A percentile compares a stretch with the other conserved stretches of the same genome.
These are phyloP conservation scores for Pseudogymnoascus sp. DNA, from an alignment of 2,329 filamentous ascomycete genomes.

Conservation along the genomic window DNA sequence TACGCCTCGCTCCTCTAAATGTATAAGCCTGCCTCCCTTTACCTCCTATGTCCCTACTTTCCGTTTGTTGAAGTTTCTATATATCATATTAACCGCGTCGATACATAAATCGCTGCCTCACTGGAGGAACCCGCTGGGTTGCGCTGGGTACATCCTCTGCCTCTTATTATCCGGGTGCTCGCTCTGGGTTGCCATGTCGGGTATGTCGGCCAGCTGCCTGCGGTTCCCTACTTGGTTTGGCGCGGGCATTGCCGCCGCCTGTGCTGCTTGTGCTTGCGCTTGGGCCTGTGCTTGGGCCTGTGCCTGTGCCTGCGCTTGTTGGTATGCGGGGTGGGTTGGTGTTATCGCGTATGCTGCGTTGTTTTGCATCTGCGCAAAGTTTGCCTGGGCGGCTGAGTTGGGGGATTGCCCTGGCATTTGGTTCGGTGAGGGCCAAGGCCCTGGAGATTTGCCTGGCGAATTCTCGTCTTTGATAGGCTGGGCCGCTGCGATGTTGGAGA, in stretches of 20 bases:
- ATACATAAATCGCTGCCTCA: constrained; percentile 12
- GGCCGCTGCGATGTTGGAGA: constrained; percentile 24
- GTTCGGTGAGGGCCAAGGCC: constrained; percentile 28
- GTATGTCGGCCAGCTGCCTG: background rate
- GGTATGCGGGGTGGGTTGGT: constrained; percentile 19
- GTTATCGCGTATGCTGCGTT: constrained; percentile 25
- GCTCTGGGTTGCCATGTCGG: constrained; percentile 15
- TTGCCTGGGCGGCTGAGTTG: constrained; percentile 17
- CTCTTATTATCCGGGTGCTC: constrained; percentile 29
- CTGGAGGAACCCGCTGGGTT: constrained; percentile 20
- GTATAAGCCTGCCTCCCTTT: background rate
- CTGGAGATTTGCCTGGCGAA: constrained; percentile 29
- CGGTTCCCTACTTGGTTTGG: constrained; percentile 2
- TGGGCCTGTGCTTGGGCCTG: constrained; percentile 8
- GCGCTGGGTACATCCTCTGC: constrained; percentile 27
- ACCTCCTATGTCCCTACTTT: constrained; percentile 1
- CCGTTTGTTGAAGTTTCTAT: constrained; percentile 3
- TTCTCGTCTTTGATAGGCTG: constrained; percentile 29
- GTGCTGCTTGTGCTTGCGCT: constrained; percentile 4
- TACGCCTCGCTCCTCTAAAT: constrained; percentile 8
- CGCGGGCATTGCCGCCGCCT: background rate
- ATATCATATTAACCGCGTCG: constrained; percentile 3
- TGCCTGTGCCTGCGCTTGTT: constrained; percentile 14
- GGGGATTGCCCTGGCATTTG: constrained; percentile 27
- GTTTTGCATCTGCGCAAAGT: constrained; percentile 26